Evolutionary conservation across 2,329 filamentous ascomycete species (phyloP), one percentile per base, ranked within the genome.

Genomic region (Seiridium cupressi): DNA sequence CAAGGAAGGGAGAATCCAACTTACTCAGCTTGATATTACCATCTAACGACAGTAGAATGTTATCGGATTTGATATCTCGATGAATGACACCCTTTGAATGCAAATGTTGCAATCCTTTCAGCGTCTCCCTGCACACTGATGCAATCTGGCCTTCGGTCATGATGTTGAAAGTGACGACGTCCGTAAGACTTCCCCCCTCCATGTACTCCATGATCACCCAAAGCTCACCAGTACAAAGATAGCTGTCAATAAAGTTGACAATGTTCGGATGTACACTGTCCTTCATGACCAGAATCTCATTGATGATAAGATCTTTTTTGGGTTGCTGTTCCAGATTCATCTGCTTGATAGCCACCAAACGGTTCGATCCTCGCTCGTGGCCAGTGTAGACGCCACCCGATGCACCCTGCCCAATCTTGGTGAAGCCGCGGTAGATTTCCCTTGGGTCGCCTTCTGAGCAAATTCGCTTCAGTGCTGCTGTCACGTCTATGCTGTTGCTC

Each of bases 171-270:
- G 95, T 99, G 60, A 99, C 95, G 58, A 99, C 95, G 75, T 99
- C 95, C 9, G 95, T 99, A 73, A 99, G 81, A 76, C 93, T 97
- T 64, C 95, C 95, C 61, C 95, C 95, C 76, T 99, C 94, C 95
- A 99, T 99, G 71, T 94, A 99, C 77, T 99, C 95, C 95, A 99
- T 99, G 40, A 98, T 92, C 1, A 99, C 95, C 95, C 95, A 99
- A 36, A 99, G 80, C 74, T 98, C 95, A 48, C 94, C 91, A 10
- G 87, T 85, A 60, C 93, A 90, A 9, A 99, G 82, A 74, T 93
- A 98, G 74, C 93, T 97, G 79, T 98, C 95, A 79, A 98, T 94
- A 76, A 98, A 99, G 76, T 99, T 99, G 77, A 99, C 95, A 76
- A 99, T 96, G 73, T 98, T 98, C 70, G 93, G 94, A 73, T 99